Evolutionary conservation across 2,329 filamentous ascomycete genomes (phyloP), one percentile per base, ranked within the genome.

Genomic region (Ophiocordyceps camponoti-floridani): DNA sequence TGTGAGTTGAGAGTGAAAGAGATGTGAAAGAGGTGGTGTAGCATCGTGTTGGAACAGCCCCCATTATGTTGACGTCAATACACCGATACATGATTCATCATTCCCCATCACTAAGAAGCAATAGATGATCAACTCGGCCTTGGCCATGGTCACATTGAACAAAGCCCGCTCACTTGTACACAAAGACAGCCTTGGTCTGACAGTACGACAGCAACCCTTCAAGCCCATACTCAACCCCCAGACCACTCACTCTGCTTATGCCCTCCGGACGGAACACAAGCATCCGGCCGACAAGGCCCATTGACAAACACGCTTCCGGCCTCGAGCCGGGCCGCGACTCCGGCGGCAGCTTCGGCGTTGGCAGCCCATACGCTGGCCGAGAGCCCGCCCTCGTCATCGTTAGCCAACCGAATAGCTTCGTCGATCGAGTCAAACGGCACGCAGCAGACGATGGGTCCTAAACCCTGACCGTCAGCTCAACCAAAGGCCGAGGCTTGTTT

Each of bases 221-320:
- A 13, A 48, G 18, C 4, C 51, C 50, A 18, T 46, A 33, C 26
- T 52, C 51, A 1, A 44, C 45, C 1, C 51, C 48, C 18, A 52
- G 42, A 4, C 51, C 51, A 31, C 48, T 48, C 42, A 31, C 48
- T 48, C 42, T 40, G 41, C 41, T 51, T 51, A 30, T 52, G 47
- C 1, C 49, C 50, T 1, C 50, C 48, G 41, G 51, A 50, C 1
- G 50, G 44, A 4, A 46, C 46, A 16, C 45, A 27, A 2, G 50
- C 45, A 11, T 43, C 40, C 1, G 47, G 41, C 9, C 46, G 42
- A 9, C 41, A 16, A 4, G 46, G 47, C 1, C 43, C 38, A 54
- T 79, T 79, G 52, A 79, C 69, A 65, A 70, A 78, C 1, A 79
- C 70, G 12, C 59, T 67, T 0, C 75, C 75, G 0, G 68, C 67